phyloP scores from a whole-genome alignment of 257 asterid species.

The Nicotiana otophora region DNA sequence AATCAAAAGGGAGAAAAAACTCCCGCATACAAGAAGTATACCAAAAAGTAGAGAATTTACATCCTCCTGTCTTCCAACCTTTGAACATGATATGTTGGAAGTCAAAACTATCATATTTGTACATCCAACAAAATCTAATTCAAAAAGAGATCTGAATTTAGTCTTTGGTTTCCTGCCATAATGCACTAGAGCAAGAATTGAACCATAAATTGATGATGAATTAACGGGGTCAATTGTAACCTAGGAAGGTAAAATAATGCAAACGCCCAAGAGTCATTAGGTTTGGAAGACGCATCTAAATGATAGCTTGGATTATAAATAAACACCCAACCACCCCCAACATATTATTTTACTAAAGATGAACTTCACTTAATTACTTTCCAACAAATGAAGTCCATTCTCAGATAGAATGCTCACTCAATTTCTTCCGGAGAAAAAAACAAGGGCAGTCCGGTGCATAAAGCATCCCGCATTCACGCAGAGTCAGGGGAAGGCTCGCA shows the following conservation, averaged over 20 bases:
- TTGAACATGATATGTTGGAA: background rate
- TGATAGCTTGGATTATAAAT: background rate
- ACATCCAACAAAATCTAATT: background rate
- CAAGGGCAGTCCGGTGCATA: no score
- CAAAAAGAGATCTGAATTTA: background rate
- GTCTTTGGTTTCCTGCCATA: background rate
- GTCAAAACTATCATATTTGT: background rate
- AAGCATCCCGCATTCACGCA: no score
- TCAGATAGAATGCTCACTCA: background rate
- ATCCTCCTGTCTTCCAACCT: no score
- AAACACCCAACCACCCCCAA: background rate
- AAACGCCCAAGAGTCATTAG: background rate
- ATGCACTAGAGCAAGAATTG: background rate
- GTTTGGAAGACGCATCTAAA: background rate
- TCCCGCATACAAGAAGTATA: no score
- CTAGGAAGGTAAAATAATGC: background rate
- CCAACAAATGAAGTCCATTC: constrained; percentile 1
- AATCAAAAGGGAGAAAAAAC: no score
- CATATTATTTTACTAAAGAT: background rate
- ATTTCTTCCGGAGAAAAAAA: background rate
- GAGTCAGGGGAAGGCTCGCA: no score
- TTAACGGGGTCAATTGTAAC: background rate
- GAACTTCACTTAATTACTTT: background rate
- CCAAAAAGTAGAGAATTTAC: no score
- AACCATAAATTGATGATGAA: background rate